A percentile compares a stretch with the other conserved stretches of the same genome.
Conservation (phyloP, 2,329 filamentous ascomycete genomes). For the Penicillium frequentans region DNA sequence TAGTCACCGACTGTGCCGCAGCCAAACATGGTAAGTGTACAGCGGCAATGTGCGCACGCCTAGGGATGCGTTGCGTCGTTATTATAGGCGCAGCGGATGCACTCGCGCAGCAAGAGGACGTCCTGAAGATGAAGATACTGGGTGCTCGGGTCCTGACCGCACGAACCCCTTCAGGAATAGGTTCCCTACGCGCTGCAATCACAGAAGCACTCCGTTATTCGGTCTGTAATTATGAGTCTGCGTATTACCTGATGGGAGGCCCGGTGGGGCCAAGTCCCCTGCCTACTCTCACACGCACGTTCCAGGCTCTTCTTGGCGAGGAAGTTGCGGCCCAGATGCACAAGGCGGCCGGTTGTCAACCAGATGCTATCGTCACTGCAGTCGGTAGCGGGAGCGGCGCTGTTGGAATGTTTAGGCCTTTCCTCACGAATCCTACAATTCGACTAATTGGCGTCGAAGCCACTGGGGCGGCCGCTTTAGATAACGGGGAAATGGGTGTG, state of each 20-base stretch:
- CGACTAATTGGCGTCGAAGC: slow-evolving; percentile 21
- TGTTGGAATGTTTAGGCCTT: slow-evolving; percentile 24
- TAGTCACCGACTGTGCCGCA: slow-evolving; percentile 26
- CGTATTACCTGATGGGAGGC: slow-evolving; percentile 27
- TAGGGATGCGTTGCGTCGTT: slow-evolving; percentile 21
- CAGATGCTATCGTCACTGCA: slow-evolving; percentile 24
- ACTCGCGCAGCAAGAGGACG: slow-evolving; percentile 17
- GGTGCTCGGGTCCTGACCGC: slow-evolving; percentile 24
- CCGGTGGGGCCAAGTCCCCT: slow-evolving; percentile 24
- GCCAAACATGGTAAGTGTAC: slow-evolving; percentile 26
- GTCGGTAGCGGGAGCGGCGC: slow-evolving; percentile 24
- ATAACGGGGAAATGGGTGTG: slow-evolving; percentile 19
- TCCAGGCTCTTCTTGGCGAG: slow-evolving; percentile 25
- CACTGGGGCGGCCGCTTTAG: slow-evolving; percentile 17
- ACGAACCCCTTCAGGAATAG: slow-evolving; percentile 22
- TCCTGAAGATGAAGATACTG: slow-evolving; percentile 23
- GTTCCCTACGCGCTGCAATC: slow-evolving; percentile 25
- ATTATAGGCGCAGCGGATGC: slow-evolving; percentile 26
- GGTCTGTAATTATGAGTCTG: slow-evolving; percentile 23
- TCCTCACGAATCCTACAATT: slow-evolving; percentile 13
- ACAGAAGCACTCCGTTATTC: slow-evolving; percentile 28
- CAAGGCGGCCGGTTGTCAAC: slow-evolving; percentile 14
- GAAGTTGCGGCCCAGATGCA: slow-evolving; percentile 25
- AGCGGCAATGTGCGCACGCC: slow-evolving; percentile 22
- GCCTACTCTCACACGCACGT: slow-evolving; percentile 25